Evolutionary conservation across 805 yeast species (phyloP).

Genomic region (Maudiozyma barnettii): DNA sequence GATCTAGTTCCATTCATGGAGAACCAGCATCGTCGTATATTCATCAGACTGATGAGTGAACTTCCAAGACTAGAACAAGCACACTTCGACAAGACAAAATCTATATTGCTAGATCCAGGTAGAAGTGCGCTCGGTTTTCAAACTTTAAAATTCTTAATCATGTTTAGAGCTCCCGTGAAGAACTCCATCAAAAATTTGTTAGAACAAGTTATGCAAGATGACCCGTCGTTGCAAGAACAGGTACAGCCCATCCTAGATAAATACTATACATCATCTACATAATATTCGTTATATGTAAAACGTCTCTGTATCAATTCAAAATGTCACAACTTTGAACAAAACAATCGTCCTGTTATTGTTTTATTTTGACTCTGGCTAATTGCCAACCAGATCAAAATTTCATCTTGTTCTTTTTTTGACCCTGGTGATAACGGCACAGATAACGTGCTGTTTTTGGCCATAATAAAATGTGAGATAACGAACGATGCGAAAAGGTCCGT

Average conservation of each 20-base stretch:
- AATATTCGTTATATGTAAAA: too few species aligned
- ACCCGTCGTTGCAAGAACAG: slow-evolving; percentile 18
- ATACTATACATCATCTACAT: slow-evolving; percentile 7
- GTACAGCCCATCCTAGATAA: slow-evolving; percentile 23
- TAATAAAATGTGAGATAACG: background rate
- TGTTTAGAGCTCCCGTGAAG: slow-evolving; percentile 85
- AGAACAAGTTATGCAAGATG: slow-evolving; percentile 17
- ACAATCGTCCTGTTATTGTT: background rate
- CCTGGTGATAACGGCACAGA: background rate
- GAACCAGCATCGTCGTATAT: slow-evolving; percentile 64
- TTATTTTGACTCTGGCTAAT: background rate
- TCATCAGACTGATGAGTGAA: slow-evolving; percentile 78
- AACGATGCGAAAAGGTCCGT: background rate
- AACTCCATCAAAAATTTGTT: slow-evolving; percentile 25
- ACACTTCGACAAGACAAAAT: slow-evolving; percentile 54
- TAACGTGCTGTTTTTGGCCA: background rate
- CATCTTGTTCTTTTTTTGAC: background rate
- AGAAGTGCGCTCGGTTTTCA: slow-evolving; percentile 73
- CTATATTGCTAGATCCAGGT: slow-evolving; percentile 78
- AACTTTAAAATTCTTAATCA: slow-evolving; percentile 69
- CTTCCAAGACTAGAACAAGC: slow-evolving; percentile 63
- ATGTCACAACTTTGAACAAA: too few species aligned
- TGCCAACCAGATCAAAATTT: background rate
- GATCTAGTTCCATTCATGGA: slow-evolving; percentile 79
- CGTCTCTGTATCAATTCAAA: too few species aligned